Conservation (phyloP, 768 basidiomycete species). For the Clavulina sp. region DNA sequence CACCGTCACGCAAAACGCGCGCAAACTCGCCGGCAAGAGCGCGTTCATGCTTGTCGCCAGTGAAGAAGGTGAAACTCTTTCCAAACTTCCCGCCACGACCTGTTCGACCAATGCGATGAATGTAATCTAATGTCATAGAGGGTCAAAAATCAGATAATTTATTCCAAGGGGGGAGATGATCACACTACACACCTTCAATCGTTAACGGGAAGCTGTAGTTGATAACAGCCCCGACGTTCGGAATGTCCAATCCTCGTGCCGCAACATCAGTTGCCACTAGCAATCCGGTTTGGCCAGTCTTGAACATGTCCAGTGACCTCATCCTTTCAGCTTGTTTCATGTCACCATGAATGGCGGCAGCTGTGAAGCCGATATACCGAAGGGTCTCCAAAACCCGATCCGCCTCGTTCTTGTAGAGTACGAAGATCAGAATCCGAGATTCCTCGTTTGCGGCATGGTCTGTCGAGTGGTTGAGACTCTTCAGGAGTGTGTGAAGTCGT, state of each 20-base stretch:
- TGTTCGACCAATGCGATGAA: slow-evolving; percentile 20
- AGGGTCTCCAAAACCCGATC: slow-evolving; percentile 75
- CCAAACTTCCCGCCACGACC: slow-evolving; percentile 83
- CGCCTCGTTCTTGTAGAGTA: slow-evolving; percentile 94
- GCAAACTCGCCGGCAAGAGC: slow-evolving; percentile 86
- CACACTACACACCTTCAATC: slow-evolving; percentile 70
- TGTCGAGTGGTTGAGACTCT: slow-evolving; percentile 19
- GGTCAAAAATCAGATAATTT: neutral
- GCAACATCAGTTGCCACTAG: slow-evolving; percentile 97
- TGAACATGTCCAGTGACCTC: slow-evolving; percentile 74
- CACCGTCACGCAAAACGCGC: slow-evolving; percentile 74
- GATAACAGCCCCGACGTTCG: slow-evolving; percentile 82
- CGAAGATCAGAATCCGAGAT: slow-evolving; percentile 76
- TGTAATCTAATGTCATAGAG: neutral
- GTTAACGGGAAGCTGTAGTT: slow-evolving; percentile 98
- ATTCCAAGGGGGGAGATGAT: neutral
- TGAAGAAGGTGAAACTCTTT: slow-evolving; percentile 93
- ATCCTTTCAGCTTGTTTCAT: slow-evolving; percentile 71
- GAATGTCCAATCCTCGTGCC: slow-evolving; percentile 91
- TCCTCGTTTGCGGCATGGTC: slow-evolving; percentile 31
- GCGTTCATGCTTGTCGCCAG: slow-evolving; percentile 73
- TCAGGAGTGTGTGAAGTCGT: slow-evolving; percentile 12
- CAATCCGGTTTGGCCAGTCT: slow-evolving; percentile 58
- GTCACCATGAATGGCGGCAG: slow-evolving; percentile 79
- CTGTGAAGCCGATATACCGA: slow-evolving; percentile 51